A percentile compares a stretch with the other conserved stretches of the same genome.
Conservation (phyloP, 441 rosid species). For the Aleurites moluccanus region DNA sequence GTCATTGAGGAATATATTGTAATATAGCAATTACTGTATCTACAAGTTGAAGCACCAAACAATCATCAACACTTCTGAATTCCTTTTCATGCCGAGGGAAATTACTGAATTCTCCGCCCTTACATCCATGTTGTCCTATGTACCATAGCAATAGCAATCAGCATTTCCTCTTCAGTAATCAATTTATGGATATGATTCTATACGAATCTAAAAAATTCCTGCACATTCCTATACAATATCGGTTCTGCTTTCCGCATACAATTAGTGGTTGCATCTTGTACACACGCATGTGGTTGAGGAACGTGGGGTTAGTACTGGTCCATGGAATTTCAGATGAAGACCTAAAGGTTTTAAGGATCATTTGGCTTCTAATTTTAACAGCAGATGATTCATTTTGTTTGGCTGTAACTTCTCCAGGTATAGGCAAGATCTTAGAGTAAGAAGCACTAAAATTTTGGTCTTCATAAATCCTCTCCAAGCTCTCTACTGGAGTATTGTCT, state of each 20-base stretch:
- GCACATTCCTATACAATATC: constrained; percentile 11
- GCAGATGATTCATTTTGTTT: constrained; percentile 37
- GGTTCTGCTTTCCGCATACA: constrained; percentile 37
- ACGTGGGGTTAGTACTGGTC: constrained; percentile 23
- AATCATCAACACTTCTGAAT: neutral
- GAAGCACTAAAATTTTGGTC: constrained; percentile 34
- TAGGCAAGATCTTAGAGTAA: constrained; percentile 29
- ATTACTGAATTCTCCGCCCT: neutral
- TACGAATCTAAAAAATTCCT: constrained; percentile 29
- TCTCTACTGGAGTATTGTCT: constrained; percentile 29
- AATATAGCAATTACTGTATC: constrained; percentile 20
- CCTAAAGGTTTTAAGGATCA: constrained; percentile 24
- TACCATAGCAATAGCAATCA: neutral
- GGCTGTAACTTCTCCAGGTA: constrained; percentile 24
- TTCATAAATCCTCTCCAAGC: constrained; percentile 30
- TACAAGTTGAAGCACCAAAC: constrained; percentile 17
- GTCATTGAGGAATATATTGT: constrained; percentile 6
- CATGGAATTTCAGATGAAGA: constrained; percentile 21
- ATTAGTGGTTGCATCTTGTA: constrained; percentile 22
- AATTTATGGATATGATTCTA: constrained; percentile 30
- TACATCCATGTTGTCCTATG: neutral
- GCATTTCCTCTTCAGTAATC: constrained; percentile 20
- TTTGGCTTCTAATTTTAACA: constrained; percentile 33
- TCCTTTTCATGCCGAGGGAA: neutral
- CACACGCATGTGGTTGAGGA: neutral